Evolutionary conservation across 371 early-diverging fungal genomes (phyloP).

Genomic region (Chytridium lagenaria): DNA sequence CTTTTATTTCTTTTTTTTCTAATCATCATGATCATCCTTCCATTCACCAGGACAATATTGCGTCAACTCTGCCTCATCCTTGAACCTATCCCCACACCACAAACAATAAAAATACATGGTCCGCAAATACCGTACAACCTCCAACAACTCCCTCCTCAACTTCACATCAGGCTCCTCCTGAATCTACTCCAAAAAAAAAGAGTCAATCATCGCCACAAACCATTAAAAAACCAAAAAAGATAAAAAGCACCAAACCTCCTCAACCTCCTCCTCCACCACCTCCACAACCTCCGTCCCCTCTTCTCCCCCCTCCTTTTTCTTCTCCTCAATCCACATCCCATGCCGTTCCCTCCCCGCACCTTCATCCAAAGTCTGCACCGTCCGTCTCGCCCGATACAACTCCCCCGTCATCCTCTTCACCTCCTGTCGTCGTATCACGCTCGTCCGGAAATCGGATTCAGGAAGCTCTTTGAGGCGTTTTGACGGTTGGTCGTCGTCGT

Average conservation of each 20-base stretch:
- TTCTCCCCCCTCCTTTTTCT: background rate
- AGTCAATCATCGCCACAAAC: too few species aligned
- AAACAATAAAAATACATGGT: slow-evolving; percentile 26
- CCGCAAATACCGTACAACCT: slow-evolving; percentile 19
- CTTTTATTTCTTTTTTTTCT: too few species aligned
- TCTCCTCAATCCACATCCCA: slow-evolving; percentile 23
- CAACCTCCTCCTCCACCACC: slow-evolving; percentile 11
- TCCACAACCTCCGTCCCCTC: background rate
- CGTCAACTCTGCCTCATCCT: slow-evolving; percentile 18
- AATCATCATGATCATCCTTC: slow-evolving; percentile 34
- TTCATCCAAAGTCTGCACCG: slow-evolving; percentile 27
- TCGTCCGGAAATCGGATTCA: slow-evolving; percentile 11
- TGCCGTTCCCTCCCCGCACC: background rate
- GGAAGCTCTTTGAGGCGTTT: background rate
- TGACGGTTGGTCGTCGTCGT: background rate
- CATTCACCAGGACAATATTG: slow-evolving; percentile 24
- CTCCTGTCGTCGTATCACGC: background rate
- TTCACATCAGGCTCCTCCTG: too few species aligned
- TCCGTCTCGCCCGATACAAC: slow-evolving; percentile 13
- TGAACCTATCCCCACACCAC: slow-evolving; percentile 32
- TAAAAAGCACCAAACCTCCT: too few species aligned
- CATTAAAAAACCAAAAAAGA: too few species aligned
- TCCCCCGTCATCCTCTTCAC: slow-evolving; percentile 5
- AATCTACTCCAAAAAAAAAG: too few species aligned
- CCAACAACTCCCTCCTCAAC: too few species aligned